Conservation (phyloP, 2,329 filamentous ascomycete genomes). For the Cyphellophora europaea region DNA sequence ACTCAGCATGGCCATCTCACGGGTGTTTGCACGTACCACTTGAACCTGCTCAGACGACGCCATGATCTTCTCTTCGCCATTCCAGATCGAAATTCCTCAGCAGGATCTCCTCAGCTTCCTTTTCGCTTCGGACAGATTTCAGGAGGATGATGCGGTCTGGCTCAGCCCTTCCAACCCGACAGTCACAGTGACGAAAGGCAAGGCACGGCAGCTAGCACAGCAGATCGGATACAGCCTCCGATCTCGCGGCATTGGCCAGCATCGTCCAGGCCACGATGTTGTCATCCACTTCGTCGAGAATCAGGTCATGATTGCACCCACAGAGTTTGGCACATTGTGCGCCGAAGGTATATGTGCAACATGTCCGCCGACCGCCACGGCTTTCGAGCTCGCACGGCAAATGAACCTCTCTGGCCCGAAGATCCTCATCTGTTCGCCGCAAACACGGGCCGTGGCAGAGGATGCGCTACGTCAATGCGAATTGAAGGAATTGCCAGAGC, state of each 20-base stretch:
- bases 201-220: constrained; percentile 39
- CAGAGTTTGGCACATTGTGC: constrained; percentile 48
- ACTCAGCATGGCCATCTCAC: too few relatives aligned
- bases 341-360: constrained; percentile 51
- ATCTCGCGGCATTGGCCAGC: constrained; percentile 41
- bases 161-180: constrained; percentile 46
- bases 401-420: constrained; percentile 32
- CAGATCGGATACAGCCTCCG: constrained; percentile 48
- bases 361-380: constrained; percentile 41
- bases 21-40: too few relatives aligned
- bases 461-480: constrained; percentile 41
- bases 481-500: constrained; percentile 30
- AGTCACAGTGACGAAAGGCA: constrained; percentile 43
- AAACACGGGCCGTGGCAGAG: constrained; percentile 38
- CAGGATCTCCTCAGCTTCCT: constrained; percentile 11
- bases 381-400: constrained; percentile 41
- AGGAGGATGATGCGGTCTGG: constrained; percentile 45
- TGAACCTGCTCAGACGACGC: too few relatives aligned
- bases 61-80: constrained; percentile 13
- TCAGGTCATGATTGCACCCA: constrained; percentile 43
- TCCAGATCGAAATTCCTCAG: constrained; percentile 10
- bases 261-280: constrained; percentile 41
- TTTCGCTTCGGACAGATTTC: constrained; percentile 8
- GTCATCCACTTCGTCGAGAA: constrained; percentile 50
- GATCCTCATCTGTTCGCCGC: constrained; percentile 39